A percentile compares a stretch with the other conserved stretches of the same genome.
Conservation (phyloP, 2,329 filamentous ascomycete genomes). For the Clathrospora elynae region DNA sequence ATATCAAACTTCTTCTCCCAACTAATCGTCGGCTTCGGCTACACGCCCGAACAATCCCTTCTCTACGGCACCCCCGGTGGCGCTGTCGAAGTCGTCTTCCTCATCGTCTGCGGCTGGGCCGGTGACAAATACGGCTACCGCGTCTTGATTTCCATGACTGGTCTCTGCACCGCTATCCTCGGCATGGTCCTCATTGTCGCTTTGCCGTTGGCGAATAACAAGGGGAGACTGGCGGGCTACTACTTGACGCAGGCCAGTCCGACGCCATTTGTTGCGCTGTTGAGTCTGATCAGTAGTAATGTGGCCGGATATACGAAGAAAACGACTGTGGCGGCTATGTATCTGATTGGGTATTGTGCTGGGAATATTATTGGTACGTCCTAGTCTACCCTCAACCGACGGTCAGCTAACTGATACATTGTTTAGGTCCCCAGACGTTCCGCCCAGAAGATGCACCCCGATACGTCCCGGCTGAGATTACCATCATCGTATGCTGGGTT, state of each 20-base stretch:
- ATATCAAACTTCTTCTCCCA: conserved; percentile 67
- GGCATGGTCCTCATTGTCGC: conserved; percentile 69
- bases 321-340: conserved; percentile 62
- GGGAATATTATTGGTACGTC: conserved; percentile 47
- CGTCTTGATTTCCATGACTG: conserved; percentile 60
- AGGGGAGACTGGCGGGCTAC: conserved; percentile 66
- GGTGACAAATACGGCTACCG: conserved; percentile 63
- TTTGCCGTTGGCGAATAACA: conserved; percentile 62
- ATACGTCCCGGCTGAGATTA: conserved; percentile 68
- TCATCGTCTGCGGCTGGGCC: conserved; percentile 62
- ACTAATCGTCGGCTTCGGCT: conserved; percentile 68
- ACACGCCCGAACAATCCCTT: conserved; percentile 65
- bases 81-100: conserved; percentile 65
- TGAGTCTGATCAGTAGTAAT: conserved; percentile 68
- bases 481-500: conserved; percentile 64
- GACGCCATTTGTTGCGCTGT: conserved; percentile 66
- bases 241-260: conserved; percentile 67
- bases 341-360: conserved; percentile 49
- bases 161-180: conserved; percentile 60
- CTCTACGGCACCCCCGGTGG: conserved; percentile 70
- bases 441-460: conserved; percentile 46
- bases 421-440: conserved; percentile 51
- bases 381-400: neutral
- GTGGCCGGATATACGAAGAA: conserved; percentile 65
- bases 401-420: conserved; percentile 35